Conservation (phyloP, 805 yeast genomes). For the Blastobotrys parvus region DNA sequence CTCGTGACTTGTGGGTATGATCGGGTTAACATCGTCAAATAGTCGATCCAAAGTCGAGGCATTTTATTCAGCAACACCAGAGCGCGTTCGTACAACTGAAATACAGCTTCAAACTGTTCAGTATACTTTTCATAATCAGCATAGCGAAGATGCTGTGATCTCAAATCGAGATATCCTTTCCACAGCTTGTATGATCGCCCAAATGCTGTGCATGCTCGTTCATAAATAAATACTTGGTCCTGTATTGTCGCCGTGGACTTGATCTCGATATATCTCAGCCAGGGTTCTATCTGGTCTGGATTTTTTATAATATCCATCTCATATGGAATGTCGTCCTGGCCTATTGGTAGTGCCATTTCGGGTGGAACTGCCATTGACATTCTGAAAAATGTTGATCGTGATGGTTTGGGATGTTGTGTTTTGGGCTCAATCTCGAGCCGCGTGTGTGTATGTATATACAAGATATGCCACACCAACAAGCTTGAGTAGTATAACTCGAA, state of each 20-base stretch:
- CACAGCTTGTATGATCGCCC: slow-evolving; percentile 47
- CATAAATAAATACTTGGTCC: slow-evolving; percentile 35
- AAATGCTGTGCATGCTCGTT: slow-evolving; percentile 41
- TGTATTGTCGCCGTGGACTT: slow-evolving; percentile 21
- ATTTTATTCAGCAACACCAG: slow-evolving; percentile 35
- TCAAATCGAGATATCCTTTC: slow-evolving; percentile 39
- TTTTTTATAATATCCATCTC: slow-evolving; percentile 37
- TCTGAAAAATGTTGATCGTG: no score
- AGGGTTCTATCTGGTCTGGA: slow-evolving; percentile 30
- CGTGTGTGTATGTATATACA: no score
- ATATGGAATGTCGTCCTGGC: slow-evolving; percentile 26
- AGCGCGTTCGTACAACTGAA: slow-evolving; percentile 40
- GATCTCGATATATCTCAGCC: slow-evolving; percentile 34
- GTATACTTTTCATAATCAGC: slow-evolving; percentile 24
- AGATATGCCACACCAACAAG: no score
- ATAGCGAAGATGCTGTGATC: slow-evolving; percentile 17
- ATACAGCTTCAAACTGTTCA: slow-evolving; percentile 31
- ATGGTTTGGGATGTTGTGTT: no score
- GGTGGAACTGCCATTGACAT: no score
- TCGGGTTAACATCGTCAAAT: slow-evolving; percentile 35
- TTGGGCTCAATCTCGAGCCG: no score
- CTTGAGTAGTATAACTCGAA: no score
- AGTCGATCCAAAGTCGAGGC: slow-evolving; percentile 47
- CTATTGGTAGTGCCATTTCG: no score
- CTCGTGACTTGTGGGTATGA: slow-evolving; percentile 29